Conservation (phyloP, 352 stramenopile species). For the Saprolegnia parasitica region DNA sequence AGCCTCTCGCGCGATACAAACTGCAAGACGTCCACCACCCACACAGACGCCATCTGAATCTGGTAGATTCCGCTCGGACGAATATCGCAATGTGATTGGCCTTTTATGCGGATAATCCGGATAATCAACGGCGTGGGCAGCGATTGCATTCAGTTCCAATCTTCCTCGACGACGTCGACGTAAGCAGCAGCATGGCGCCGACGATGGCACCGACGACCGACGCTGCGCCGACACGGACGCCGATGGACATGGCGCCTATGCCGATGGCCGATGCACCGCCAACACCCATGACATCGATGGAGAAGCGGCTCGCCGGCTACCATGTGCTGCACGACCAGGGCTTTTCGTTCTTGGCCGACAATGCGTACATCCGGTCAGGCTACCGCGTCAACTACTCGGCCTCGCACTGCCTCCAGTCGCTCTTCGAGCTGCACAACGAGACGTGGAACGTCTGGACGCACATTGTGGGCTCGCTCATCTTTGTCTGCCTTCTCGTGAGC, state of each 20-base stretch:
- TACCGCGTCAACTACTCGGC: constrained; percentile 82
- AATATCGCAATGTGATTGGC: constrained; percentile 1
- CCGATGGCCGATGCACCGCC: background rate
- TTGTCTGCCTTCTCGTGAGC: constrained; percentile 71
- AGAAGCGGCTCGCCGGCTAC: constrained; percentile 33
- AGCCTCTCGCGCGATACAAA: background rate
- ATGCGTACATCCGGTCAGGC: constrained; percentile 81
- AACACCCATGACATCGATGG: background rate
- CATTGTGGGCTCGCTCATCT: constrained; percentile 81
- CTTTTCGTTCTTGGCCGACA: constrained; percentile 77
- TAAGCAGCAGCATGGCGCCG: background rate
- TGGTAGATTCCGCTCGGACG: background rate
- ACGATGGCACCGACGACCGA: background rate
- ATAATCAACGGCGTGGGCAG: constrained; percentile 3
- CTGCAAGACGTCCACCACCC: background rate
- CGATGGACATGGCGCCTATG: background rate
- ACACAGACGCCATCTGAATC: background rate
- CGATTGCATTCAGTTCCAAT: background rate
- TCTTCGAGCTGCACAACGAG: constrained; percentile 87
- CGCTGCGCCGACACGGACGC: background rate
- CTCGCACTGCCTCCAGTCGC: constrained; percentile 64
- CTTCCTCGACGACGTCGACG: background rate
- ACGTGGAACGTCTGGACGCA: constrained; percentile 87
- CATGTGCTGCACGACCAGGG: constrained; percentile 71
- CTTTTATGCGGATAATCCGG: background rate